Conservation (phyloP, 2,329 filamentous ascomycete species). For the Neoascochyta sp. region DNA sequence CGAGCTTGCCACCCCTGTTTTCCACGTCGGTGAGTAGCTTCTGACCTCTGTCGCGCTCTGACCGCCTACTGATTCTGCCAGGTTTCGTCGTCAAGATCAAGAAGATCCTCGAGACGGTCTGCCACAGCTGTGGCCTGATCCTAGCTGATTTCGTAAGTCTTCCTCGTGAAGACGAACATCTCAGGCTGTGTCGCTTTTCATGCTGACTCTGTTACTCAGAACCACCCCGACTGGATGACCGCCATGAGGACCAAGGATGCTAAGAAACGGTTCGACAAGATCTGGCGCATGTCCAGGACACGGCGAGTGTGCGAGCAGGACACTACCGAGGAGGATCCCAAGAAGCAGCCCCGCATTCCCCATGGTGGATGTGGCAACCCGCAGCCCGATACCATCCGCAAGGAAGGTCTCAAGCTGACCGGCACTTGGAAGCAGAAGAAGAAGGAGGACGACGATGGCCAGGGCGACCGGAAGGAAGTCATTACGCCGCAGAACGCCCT, state of each 20-base stretch:
- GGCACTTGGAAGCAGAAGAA: constrained; percentile 69
- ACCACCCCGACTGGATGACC: constrained; percentile 75
- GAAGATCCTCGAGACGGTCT: constrained; percentile 97
- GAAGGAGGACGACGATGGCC: constrained; percentile 68
- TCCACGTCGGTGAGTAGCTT: constrained; percentile 64
- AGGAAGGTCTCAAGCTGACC: constrained; percentile 78
- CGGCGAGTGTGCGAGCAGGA: constrained; percentile 82
- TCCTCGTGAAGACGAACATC: constrained; percentile 53
- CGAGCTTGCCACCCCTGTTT: constrained; percentile 93
- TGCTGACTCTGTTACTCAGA: constrained; percentile 58
- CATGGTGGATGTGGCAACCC: constrained; percentile 93
- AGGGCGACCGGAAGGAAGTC: constrained; percentile 65
- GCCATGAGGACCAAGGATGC: constrained; percentile 84
- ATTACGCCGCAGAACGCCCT: constrained; percentile 83
- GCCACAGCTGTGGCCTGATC: constrained; percentile 98
- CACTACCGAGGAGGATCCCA: constrained; percentile 59
- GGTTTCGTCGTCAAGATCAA: constrained; percentile 99
- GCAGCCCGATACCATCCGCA: constrained; percentile 76
- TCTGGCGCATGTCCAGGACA: constrained; percentile 89
- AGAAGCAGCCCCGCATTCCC: constrained; percentile 44
- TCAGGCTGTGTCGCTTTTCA: constrained; percentile 44
- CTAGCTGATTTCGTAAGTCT: constrained; percentile 96
- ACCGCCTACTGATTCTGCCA: constrained; percentile 28
- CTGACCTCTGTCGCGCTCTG: constrained; percentile 13
- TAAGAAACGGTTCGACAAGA: constrained; percentile 87